A percentile compares a stretch with the other conserved stretches of the same genome.
phyloP scores from a whole-genome alignment of 192 early-diverging fungal genomes.

The Globomyces pollinis-pini region DNA sequence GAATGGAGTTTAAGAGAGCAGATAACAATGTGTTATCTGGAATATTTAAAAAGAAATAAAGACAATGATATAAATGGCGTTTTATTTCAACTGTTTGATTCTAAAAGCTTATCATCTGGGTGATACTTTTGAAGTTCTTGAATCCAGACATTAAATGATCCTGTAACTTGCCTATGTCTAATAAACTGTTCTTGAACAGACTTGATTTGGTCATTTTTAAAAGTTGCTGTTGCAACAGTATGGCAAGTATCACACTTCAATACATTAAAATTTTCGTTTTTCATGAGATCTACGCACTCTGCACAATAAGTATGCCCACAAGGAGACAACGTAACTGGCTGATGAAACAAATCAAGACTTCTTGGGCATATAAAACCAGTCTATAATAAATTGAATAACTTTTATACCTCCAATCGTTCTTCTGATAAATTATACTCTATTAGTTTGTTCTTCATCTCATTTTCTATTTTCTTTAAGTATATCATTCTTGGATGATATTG shows the following conservation, averaged over 20 bases:
- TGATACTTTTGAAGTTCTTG: background rate
- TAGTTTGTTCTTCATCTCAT: constrained; percentile 41
- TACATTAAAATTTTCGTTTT: constrained; percentile 47
- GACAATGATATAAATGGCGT: background rate
- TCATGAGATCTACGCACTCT: constrained; percentile 34
- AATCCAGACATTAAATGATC: background rate
- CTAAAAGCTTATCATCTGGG: too few species aligned
- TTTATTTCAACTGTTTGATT: background rate
- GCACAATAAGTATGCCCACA: constrained; percentile 53
- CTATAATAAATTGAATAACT: constrained; percentile 21
- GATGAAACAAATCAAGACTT: constrained; percentile 37
- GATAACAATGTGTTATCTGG: constrained; percentile 8
- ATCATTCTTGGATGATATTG: constrained; percentile 53
- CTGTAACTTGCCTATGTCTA: constrained; percentile 3
- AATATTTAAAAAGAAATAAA: constrained; percentile 3
- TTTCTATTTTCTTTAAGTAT: constrained; percentile 41
- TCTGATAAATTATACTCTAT: constrained; percentile 46
- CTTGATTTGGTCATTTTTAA: constrained; percentile 17
- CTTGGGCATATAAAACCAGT: constrained; percentile 50
- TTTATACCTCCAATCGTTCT: constrained; percentile 43
- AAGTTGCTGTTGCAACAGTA: constrained; percentile 5
- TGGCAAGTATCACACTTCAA: constrained; percentile 32
- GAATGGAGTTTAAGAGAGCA: constrained; percentile 31
- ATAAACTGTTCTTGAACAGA: constrained; percentile 13
- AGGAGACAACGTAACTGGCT: constrained; percentile 44